phyloP scores from a whole-genome alignment of 1,284 basidiomycete genomes.

The Cystobasidium sp. region DNA sequence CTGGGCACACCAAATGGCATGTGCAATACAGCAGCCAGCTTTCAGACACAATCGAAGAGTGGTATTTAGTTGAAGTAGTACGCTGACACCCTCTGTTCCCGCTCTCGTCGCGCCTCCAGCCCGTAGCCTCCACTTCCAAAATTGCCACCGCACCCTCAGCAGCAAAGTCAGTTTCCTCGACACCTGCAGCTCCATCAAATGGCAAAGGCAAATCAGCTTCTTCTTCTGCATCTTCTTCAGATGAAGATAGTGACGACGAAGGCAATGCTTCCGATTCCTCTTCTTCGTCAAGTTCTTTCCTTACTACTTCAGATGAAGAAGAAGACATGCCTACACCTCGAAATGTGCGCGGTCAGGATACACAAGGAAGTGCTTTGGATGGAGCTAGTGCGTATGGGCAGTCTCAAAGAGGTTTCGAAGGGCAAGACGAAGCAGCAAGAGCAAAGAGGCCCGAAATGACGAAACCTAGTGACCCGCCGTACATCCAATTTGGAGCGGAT shows the following conservation, averaged over 20 bases:
- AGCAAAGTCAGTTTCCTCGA: not conserved
- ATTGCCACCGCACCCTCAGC: conserved; percentile 1
- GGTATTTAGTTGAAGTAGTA: not conserved
- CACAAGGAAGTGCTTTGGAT: conserved; percentile 12
- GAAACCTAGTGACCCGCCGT: conserved; percentile 28
- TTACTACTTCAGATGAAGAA: conserved; percentile 39
- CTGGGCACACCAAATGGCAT: too few relatives aligned
- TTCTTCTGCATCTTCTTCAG: not conserved
- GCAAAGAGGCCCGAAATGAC: conserved; percentile 8
- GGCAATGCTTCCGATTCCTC: conserved; percentile 18
- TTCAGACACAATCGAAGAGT: not conserved
- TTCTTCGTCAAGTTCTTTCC: conserved; percentile 30
- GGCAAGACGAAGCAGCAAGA: not conserved
- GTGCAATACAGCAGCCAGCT: too few relatives aligned
- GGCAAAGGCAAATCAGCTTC: conserved; percentile 25
- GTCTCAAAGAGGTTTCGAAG: not conserved
- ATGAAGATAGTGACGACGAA: conserved; percentile 23
- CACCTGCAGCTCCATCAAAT: not conserved
- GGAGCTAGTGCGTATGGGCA: not conserved
- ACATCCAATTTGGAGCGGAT: conserved; percentile 34
- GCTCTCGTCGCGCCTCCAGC: not conserved
- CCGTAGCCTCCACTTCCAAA: conserved; percentile 26
- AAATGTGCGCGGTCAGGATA: not conserved
- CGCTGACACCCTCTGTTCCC: not conserved
- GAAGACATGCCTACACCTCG: conserved; percentile 10